These are phyloP conservation scores for Marchantia polymorpha DNA, from an alignment of 225 moss, liverwort and hornwort species.

Conservation along the genomic window DNA sequence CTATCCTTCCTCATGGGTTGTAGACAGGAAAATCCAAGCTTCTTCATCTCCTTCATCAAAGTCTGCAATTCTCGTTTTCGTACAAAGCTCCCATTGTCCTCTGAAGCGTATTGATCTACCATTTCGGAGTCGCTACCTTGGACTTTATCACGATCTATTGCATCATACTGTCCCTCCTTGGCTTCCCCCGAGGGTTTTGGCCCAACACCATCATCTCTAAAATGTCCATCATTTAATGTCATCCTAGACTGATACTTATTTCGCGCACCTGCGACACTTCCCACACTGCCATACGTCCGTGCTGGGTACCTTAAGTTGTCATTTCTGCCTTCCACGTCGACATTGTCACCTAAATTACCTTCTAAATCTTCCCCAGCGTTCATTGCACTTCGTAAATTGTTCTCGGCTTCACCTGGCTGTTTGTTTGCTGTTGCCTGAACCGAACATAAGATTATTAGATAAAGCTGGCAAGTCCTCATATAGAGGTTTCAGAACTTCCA, in stretches of 20 bases:
- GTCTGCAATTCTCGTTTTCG: not conserved
- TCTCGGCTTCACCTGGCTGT: not conserved
- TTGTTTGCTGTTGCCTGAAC: not conserved
- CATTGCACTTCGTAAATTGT: not conserved
- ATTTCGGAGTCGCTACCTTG: not conserved
- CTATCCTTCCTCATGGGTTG: constrained; percentile 37
- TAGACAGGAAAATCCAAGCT: constrained; percentile 57
- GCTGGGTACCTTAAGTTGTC: not conserved
- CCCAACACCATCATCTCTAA: not conserved
- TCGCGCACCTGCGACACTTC: constrained; percentile 17
- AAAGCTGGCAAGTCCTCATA: not conserved
- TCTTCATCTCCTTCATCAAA: constrained; percentile 58
- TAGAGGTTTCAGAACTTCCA: not conserved
- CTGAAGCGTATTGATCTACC: not conserved
- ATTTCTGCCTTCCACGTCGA: not conserved
- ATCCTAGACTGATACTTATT: constrained; percentile 14
- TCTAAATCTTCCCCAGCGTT: constrained; percentile 11
- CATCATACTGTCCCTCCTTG: not conserved
- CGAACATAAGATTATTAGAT: not conserved
- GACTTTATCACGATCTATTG: not conserved
- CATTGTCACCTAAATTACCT: not conserved
- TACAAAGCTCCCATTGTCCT: not conserved
- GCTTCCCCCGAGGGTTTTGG: constrained; percentile 2
- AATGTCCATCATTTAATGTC: not conserved
- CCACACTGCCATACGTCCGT: constrained; percentile 1